Evolutionary conservation across 78 protist species (phyloP).

Genomic region (Dictyostelium firmibasis): DNA sequence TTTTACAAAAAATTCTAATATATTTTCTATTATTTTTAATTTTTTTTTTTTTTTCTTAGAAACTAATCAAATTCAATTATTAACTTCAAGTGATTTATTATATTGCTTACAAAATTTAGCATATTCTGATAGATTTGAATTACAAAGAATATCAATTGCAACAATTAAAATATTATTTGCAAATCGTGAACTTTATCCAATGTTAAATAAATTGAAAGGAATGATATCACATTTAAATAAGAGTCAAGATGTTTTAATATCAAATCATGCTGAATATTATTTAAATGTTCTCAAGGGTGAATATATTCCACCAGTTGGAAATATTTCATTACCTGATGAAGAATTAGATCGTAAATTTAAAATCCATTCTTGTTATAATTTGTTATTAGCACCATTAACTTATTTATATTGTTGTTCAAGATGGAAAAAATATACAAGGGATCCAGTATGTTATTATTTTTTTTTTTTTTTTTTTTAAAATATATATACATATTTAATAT

Average conservation of each 20-base stretch:
- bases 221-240: constrained; percentile 21
- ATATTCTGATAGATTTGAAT: constrained; percentile 3
- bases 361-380: constrained; percentile 13
- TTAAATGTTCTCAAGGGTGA: constrained; percentile 41
- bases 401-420: constrained; percentile 51
- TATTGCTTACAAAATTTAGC: constrained; percentile 1
- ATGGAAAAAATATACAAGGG: constrained; percentile 54
- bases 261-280: constrained; percentile 43
- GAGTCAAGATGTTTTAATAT: constrained; percentile 28
- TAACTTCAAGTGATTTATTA: constrained; percentile 31
- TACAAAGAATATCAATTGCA: constrained; percentile 24
- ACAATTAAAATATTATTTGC: constrained; percentile 43
- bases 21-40: background rate
- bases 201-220: constrained; percentile 22
- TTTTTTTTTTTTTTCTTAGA: background rate
- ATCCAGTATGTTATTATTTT: constrained; percentile 16
- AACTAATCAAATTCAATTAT: constrained; percentile 33
- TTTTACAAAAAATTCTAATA: background rate
- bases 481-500: background rate
- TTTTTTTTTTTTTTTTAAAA: background rate
- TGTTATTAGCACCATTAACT: constrained; percentile 27
- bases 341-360: background rate
- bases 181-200: constrained; percentile 54
- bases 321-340: background rate
- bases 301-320: constrained; percentile 65